Base-by-base conservation (phyloP, 768 basidiomycete genomes). In the Paxillus rubicundulus region DNA sequence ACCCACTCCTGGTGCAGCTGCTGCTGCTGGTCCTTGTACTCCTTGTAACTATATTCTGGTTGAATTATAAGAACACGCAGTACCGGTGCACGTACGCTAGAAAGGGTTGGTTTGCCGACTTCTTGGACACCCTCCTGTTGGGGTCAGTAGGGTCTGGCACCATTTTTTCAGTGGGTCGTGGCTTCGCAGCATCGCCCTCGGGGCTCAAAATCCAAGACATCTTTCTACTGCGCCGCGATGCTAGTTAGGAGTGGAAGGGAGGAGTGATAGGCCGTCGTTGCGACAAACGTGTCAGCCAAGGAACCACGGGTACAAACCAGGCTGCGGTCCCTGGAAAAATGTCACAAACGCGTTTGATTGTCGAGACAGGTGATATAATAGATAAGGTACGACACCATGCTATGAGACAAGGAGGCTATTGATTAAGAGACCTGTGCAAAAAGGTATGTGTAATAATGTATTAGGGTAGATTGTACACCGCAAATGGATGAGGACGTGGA, bases 61-160 rank as follows among this genome's bases (percentile, higher is more conserved):
- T 60, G 24, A 58, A 45, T 41, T 39, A 28, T 24, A 18, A 39
- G 34, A 38, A 30, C 34, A 21, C 40, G 14, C 39, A 17, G 45
- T 24, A 10, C 14, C 10, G 37, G 28, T 67, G 62, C 36, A 78
- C 85, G 57, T 74, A 92, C 84, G 82, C 82, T 27, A 95, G 80
- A 71, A 91, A 93, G 9, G 94, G 90, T 53, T 78, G 76, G 72
- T 96, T 97, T 28, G 92, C 90, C 39, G 82, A 71, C 74, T 95
- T 96, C 57, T 81, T 82, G 24, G 86, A 81, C 36, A 95, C 89
- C 76, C 81, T 80, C 59, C 88, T 79, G 52, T 79, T 77, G 2
- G 85, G 81, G 55, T 85, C 80, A 48, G 69, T 57, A 49, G 87
- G 86, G 69, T 89, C 87, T 58, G 73, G 67, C 4, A 84, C 81